These are phyloP conservation scores for Bruguiera sexangula DNA, from an alignment of 345 rosid genomes.

Conservation along the genomic window DNA sequence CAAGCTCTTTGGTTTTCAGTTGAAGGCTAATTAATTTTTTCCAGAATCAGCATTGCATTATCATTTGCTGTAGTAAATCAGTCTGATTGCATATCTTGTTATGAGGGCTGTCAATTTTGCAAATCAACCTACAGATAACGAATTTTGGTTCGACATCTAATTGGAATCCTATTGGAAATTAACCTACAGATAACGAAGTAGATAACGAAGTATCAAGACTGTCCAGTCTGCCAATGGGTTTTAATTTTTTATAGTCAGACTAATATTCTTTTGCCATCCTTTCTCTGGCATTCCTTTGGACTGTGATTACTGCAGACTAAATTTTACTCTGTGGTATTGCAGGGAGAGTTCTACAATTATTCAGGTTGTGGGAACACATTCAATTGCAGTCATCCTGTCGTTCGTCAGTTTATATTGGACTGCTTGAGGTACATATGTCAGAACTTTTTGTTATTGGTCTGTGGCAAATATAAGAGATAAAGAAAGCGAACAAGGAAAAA, in stretches of 20 bases:
- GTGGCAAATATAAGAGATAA: not conserved
- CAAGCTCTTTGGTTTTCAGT: not conserved
- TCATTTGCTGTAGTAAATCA: not conserved
- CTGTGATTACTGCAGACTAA: constrained; percentile 7
- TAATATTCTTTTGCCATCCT: not conserved
- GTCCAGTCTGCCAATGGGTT: not conserved
- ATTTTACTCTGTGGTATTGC: constrained; percentile 18
- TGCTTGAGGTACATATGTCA: constrained; percentile 63
- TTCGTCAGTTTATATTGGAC: constrained; percentile 84
- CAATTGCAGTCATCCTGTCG: constrained; percentile 97
- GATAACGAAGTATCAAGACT: constrained; percentile 4
- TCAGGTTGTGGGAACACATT: constrained; percentile 98
- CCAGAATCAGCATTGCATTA: not conserved
- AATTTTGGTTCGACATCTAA: not conserved
- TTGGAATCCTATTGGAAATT: not conserved
- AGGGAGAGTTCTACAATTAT: constrained; percentile 98
- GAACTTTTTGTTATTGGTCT: constrained; percentile 1
- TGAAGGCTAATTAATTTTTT: not conserved
- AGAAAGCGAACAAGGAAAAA: not conserved
- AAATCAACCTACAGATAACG: too few relatives aligned
- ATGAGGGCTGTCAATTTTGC: too few relatives aligned
- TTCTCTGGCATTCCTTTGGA: not conserved
- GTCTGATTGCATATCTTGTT: too few relatives aligned
- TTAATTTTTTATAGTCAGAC: constrained; percentile 3
- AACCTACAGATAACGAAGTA: too few relatives aligned